phyloP scores from a whole-genome alignment of 176 grass and related monocot species.

The Puya raimondii region DNA sequence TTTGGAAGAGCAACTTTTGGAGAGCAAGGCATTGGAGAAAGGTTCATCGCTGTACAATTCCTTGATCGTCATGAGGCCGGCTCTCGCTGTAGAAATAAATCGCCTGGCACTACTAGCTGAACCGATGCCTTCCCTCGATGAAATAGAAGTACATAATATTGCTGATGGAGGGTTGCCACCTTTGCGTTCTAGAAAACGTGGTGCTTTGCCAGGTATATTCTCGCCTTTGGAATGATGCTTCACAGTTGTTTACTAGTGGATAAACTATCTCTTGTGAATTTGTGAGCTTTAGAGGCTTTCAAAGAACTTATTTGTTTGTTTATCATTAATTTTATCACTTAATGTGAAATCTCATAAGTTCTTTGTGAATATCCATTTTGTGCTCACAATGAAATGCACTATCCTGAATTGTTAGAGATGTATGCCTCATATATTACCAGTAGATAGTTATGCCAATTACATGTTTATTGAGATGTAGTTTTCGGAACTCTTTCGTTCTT shows the following conservation, averaged over 20 bases:
- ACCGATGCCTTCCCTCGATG: conserved; percentile 86
- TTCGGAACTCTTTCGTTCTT: no score
- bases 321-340: not conserved
- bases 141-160: conserved; percentile 52
- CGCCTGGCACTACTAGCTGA: conserved; percentile 68
- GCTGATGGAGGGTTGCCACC: conserved; percentile 33
- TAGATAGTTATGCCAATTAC: no score
- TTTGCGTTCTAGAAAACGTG: conserved; percentile 39
- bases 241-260: not conserved
- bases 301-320: not conserved
- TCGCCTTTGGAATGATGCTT: not conserved
- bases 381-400: no score
- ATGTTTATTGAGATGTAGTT: no score
- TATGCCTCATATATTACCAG: no score
- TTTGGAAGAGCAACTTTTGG: conserved; percentile 85
- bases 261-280: not conserved
- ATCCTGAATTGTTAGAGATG: no score
- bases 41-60: conserved; percentile 94
- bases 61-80: conserved; percentile 64
- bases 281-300: not conserved
- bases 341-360: not conserved
- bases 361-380: not conserved
- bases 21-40: conserved; percentile 83
- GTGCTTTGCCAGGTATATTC: conserved; percentile 48
- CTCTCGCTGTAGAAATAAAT: conserved; percentile 55